Evolutionary conservation across 305 asterid genomes (phyloP).

Genomic region (Fraxinus ornus): DNA sequence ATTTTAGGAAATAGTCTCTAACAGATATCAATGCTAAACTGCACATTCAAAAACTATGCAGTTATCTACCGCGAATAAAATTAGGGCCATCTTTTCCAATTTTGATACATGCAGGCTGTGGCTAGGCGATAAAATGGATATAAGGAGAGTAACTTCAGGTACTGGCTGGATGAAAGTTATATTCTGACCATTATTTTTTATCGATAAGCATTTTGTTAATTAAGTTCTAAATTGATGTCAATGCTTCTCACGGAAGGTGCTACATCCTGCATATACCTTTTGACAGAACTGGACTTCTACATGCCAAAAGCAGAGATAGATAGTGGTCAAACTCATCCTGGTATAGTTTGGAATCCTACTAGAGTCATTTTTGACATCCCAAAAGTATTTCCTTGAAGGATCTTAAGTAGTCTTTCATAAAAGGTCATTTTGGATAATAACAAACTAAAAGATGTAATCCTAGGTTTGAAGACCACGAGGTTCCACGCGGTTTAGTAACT

Average conservation of each 20-base stretch:
- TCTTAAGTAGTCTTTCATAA: background rate
- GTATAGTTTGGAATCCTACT: background rate
- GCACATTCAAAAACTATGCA: background rate
- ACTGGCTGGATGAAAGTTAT: background rate
- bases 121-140: background rate
- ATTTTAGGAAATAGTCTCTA: too few species aligned
- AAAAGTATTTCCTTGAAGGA: background rate
- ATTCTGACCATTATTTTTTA: background rate
- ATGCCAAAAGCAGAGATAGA: background rate
- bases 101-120: background rate
- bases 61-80: background rate
- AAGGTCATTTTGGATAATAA: background rate
- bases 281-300: background rate
- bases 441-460: background rate
- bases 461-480: background rate
- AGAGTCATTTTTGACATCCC: background rate
- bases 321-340: background rate
- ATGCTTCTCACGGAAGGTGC: background rate
- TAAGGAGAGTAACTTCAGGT: background rate
- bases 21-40: background rate
- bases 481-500: background rate
- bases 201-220: background rate
- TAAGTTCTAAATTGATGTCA: background rate
- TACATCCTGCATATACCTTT: background rate
- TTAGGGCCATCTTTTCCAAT: background rate